These are phyloP conservation scores for Leccinellum luteum DNA, from an alignment of 768 basidiomycete genomes.

Conservation along the genomic window DNA sequence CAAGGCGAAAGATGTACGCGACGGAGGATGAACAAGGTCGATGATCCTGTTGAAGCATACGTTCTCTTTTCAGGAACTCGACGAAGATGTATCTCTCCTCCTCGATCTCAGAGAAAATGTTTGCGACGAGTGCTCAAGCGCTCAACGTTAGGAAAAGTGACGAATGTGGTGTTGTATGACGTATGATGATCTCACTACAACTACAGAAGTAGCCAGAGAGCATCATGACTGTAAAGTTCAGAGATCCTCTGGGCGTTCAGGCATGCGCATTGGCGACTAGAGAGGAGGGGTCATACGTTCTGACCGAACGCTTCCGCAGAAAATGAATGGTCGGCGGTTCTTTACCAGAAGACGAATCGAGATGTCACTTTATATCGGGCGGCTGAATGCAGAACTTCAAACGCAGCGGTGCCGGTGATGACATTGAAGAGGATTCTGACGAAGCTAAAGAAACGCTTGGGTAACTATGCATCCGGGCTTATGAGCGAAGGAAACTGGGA, in stretches of 20 bases:
- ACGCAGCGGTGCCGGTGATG: no score
- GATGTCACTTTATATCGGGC: no score
- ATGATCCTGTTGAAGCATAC: no score
- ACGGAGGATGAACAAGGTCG: constrained; percentile 84
- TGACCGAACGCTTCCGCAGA: no score
- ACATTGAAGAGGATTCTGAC: no score
- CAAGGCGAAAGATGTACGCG: constrained; percentile 95
- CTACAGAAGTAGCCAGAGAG: constrained; percentile 86
- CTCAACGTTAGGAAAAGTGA: constrained; percentile 91
- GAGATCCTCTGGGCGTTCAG: constrained; percentile 84
- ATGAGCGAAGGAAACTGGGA: no score
- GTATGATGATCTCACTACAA: constrained; percentile 47
- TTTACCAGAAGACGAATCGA: no score
- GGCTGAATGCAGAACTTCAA: no score
- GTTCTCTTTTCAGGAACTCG: constrained; percentile 88
- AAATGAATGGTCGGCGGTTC: no score
- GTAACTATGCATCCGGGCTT: no score
- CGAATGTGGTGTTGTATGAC: constrained; percentile 93
- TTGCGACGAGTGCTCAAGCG: constrained; percentile 87
- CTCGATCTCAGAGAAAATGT: constrained; percentile 98
- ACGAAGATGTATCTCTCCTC: constrained; percentile 80
- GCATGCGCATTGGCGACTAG: constrained; percentile 79
- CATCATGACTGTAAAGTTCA: constrained; percentile 95
- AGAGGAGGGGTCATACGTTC: no score
- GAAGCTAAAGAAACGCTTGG: no score